A percentile compares a stretch with the other conserved stretches of the same genome.
Evolutionary conservation across 139 green algal genomes (phyloP).

Genomic region (Chlorella vulgaris): DNA sequence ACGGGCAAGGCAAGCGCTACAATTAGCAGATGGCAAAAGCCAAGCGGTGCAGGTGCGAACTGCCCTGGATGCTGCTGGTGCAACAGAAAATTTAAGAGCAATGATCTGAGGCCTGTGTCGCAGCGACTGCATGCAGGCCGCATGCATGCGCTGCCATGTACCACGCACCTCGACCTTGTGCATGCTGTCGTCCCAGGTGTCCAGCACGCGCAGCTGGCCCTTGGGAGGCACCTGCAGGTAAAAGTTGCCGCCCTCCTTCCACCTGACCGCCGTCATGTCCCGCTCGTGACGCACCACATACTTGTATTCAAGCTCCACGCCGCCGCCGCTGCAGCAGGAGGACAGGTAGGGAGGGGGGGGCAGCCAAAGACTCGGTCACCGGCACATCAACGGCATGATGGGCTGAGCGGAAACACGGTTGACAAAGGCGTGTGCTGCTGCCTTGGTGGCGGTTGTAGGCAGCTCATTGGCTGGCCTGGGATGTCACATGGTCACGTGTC

Average conservation of each 20-base stretch:
- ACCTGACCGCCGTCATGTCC: constrained; percentile 3
- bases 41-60: too few species aligned
- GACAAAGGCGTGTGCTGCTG: neutral
- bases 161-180: constrained; percentile 38
- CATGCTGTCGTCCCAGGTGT: constrained; percentile 38
- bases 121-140: neutral
- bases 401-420: neutral
- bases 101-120: too few species aligned
- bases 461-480: too few species aligned
- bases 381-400: too few species aligned
- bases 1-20: too few species aligned
- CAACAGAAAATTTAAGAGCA: too few species aligned
- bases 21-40: too few species aligned
- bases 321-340: neutral
- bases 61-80: neutral
- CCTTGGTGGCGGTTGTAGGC: too few species aligned
- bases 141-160: neutral
- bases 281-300: constrained; percentile 45
- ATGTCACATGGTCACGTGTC: too few species aligned
- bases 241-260: constrained; percentile 45
- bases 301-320: constrained; percentile 47
- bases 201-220: constrained; percentile 22
- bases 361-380: neutral
- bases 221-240: neutral
- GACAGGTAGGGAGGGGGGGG: neutral